phyloP scores from a whole-genome alignment of 140 eudicot genomes.

The Flaveria floridana region DNA sequence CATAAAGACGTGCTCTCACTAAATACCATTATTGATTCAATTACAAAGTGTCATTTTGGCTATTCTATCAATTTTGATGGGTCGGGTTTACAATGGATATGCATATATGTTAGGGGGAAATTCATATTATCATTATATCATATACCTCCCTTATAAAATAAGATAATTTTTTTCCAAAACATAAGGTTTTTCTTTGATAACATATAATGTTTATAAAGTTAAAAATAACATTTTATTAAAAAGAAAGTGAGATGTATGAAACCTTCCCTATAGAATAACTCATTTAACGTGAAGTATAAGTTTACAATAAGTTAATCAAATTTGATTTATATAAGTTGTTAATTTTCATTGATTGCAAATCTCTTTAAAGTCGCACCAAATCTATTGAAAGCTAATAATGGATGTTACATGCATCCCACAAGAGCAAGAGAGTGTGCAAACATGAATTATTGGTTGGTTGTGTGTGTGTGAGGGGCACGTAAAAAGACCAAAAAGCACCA shows the following conservation, averaged over 20 bases:
- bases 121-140: too few species aligned
- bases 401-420: slow-evolving; percentile 36
- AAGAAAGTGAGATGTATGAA: too few species aligned
- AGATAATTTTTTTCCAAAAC: too few species aligned
- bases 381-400: slow-evolving; percentile 27
- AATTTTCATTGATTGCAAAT: slow-evolving; percentile 10
- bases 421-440: slow-evolving; percentile 30
- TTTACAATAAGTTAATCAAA: not conserved
- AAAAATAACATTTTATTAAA: too few species aligned
- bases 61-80: not conserved
- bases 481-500: slow-evolving; percentile 31
- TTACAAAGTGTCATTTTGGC: not conserved
- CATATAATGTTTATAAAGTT: too few species aligned
- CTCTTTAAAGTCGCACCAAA: slow-evolving; percentile 15
- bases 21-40: too few species aligned
- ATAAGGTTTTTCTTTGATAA: too few species aligned
- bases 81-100: too few species aligned
- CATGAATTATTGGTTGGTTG: slow-evolving; percentile 33
- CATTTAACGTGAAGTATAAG: too few species aligned
- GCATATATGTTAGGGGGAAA: too few species aligned
- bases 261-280: too few species aligned
- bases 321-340: not conserved
- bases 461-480: slow-evolving; percentile 40
- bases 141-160: too few species aligned
- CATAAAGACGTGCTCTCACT: slow-evolving; percentile 20